Conservation (phyloP, 176 grass and related monocot species). For the Phoenix roebelenii region DNA sequence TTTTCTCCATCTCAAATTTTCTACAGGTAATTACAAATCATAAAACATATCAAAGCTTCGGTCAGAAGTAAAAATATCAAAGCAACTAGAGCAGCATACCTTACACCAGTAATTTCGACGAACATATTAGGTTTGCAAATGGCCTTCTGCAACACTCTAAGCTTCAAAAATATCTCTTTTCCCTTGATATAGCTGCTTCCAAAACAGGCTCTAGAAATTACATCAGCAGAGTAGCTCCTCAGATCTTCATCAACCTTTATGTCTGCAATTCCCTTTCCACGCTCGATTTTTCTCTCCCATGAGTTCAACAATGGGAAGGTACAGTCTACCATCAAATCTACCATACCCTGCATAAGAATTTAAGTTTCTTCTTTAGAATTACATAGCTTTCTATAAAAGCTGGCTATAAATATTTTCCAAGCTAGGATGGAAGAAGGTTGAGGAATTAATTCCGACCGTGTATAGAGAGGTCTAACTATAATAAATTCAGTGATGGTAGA, state of each 20-base stretch:
- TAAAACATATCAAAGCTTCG: background rate
- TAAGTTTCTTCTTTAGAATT: too few relatives aligned
- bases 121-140: slow-evolving; percentile 73
- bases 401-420: too few relatives aligned
- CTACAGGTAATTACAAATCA: background rate
- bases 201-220: slow-evolving; percentile 85
- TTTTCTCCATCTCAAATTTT: too few relatives aligned
- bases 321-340: slow-evolving; percentile 95
- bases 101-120: slow-evolving; percentile 81
- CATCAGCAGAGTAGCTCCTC: slow-evolving; percentile 79
- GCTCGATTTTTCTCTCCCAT: slow-evolving; percentile 55
- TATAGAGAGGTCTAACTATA: too few relatives aligned
- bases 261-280: slow-evolving; percentile 38
- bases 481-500: too few relatives aligned
- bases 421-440: too few relatives aligned
- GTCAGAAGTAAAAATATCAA: background rate
- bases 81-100: slow-evolving; percentile 26
- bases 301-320: slow-evolving; percentile 43
- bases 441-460: too few relatives aligned
- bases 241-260: slow-evolving; percentile 86
- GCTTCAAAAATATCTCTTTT: slow-evolving; percentile 78
- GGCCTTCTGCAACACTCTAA: slow-evolving; percentile 68
- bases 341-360: slow-evolving; percentile 48
- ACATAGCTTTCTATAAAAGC: too few relatives aligned
- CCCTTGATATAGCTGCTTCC: slow-evolving; percentile 88